Percentiles rank a stretch among this genome's conserved stretches.
phyloP scores from a whole-genome alignment of 257 asterid species.

The Solanum sitiens region DNA sequence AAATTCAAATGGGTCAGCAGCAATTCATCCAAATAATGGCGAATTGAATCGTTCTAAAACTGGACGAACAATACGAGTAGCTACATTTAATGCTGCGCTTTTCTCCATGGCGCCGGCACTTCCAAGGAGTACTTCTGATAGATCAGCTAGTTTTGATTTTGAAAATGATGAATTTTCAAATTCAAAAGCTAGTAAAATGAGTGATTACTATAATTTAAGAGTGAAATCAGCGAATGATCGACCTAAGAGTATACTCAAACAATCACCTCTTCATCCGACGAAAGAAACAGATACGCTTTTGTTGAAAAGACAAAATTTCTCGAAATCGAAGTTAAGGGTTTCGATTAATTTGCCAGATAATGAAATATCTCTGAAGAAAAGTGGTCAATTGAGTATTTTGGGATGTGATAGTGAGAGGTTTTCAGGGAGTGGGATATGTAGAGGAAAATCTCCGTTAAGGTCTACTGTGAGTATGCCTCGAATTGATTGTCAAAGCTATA shows the following conservation, averaged over 20 bases:
- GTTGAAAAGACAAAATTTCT: conserved; percentile 37
- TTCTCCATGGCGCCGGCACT: conserved; percentile 97
- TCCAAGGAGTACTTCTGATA: conserved; percentile 17
- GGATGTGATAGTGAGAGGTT: conserved; percentile 9
- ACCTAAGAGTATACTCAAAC: conserved; percentile 74
- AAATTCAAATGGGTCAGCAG: conserved; percentile 35
- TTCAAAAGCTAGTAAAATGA: neutral
- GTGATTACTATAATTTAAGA: conserved; percentile 13
- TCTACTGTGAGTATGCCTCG: conserved; percentile 20
- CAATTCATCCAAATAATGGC: conserved; percentile 48
- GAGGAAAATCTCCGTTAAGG: conserved; percentile 51
- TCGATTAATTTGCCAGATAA: conserved; percentile 90
- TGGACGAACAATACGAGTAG: conserved; percentile 35
- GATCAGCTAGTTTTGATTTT: conserved; percentile 16
- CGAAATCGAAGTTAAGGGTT: conserved; percentile 67
- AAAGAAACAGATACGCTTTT: conserved; percentile 8
- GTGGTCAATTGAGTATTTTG: conserved; percentile 35
- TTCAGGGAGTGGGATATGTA: neutral
- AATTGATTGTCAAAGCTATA: neutral
- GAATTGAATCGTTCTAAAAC: conserved; percentile 24
- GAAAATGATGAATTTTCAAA: conserved; percentile 9
- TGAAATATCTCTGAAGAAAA: conserved; percentile 70
- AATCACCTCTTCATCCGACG: conserved; percentile 51
- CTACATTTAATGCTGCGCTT: conserved; percentile 89
- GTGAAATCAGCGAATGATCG: conserved; percentile 44